Evolutionary conservation across 2,329 filamentous ascomycete species (phyloP), one percentile per base, ranked within the genome.

Genomic region (Fusarium sp.): DNA sequence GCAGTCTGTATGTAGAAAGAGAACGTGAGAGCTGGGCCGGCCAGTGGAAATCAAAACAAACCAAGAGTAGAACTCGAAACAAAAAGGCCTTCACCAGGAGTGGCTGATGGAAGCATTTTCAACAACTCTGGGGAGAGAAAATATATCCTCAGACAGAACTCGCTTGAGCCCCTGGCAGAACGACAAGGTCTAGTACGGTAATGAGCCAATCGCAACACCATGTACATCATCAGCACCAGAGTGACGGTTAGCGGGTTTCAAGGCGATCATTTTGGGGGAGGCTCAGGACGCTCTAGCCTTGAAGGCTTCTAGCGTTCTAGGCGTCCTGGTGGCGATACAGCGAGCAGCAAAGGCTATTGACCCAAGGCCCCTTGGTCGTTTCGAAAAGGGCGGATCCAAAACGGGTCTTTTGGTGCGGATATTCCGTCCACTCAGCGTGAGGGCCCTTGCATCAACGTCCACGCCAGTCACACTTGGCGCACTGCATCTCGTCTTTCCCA

Each of bases 71-170:
- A 60, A 71, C 57, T 56, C 62, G 69, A 73, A 73, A 73, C 71
- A 40, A 49, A 68, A 63, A 33, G 56, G 50, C 49, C 56, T 56
- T 72, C 69, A 61, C 54, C 52, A 53, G 47, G 65, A 73, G 71
- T 51, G 71, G 71, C 65, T 47, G 51, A 46, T 55, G 57, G 62
- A 50, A 62, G 46, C 57, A 65, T 71, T 73, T 72, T 73, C 69
- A 71, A 72, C 62, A 60, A 65, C 35, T 62, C 47, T 48, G 55
- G 50, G 52, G 46, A 63, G 52, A 62, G 51, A 54, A 53, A 60
- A 50, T 45, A 68, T 22, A 41, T 44, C 40, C 61, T 72, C 68
- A 59, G 48, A 68, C 71, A 73, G 52, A 64, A 51, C 63, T 66
- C 68, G 67, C 60, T 66, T 64, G 69, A 70, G 49, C 63, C 67